phyloP scores from a whole-genome alignment of 2,329 filamentous ascomycete species.

The Tolypocladium inflatum region DNA sequence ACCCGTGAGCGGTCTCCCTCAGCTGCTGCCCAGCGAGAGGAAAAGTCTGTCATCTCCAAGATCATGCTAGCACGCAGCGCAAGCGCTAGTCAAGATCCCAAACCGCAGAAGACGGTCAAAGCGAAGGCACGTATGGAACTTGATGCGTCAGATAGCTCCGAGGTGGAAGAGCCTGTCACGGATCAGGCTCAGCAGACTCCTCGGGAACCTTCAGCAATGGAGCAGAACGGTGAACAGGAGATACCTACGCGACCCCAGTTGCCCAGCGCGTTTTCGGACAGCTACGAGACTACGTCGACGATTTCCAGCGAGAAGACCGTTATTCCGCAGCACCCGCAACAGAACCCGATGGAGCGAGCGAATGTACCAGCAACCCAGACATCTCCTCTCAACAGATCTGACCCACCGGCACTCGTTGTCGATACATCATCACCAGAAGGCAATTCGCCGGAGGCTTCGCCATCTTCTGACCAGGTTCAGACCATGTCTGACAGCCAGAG shows the following conservation, averaged over 20 bases:
- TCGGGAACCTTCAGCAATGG: conserved; percentile 6
- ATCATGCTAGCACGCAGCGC: conserved; percentile 11
- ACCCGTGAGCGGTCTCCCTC: conserved; percentile 22
- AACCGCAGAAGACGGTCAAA: conserved; percentile 37
- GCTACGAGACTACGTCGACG: conserved; percentile 23
- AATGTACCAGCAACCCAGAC: background rate
- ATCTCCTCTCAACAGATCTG: conserved; percentile 26
- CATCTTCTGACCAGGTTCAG: conserved; percentile 52
- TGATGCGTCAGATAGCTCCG: conserved; percentile 59
- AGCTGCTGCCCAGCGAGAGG: conserved; percentile 25
- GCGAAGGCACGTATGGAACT: conserved; percentile 56
- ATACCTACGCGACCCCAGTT: conserved; percentile 20
- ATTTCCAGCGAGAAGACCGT: conserved; percentile 21
- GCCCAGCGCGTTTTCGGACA: conserved; percentile 32
- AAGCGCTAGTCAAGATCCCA: conserved; percentile 33
- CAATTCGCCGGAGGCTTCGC: conserved; percentile 53
- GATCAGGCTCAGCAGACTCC: conserved; percentile 14
- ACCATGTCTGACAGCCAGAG: conserved; percentile 28
- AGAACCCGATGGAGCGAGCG: conserved; percentile 11
- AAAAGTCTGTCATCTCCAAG: conserved; percentile 18
- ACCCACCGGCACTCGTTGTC: conserved; percentile 57
- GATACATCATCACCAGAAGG: conserved; percentile 65
- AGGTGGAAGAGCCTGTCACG: conserved; percentile 29
- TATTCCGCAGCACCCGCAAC: conserved; percentile 10
- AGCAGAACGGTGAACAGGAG: conserved; percentile 10